Percentiles rank a stretch among this genome's conserved stretches.
Evolutionary conservation across 116 monocot genomes (phyloP).

Genomic region (Papilionanthe hybrid): DNA sequence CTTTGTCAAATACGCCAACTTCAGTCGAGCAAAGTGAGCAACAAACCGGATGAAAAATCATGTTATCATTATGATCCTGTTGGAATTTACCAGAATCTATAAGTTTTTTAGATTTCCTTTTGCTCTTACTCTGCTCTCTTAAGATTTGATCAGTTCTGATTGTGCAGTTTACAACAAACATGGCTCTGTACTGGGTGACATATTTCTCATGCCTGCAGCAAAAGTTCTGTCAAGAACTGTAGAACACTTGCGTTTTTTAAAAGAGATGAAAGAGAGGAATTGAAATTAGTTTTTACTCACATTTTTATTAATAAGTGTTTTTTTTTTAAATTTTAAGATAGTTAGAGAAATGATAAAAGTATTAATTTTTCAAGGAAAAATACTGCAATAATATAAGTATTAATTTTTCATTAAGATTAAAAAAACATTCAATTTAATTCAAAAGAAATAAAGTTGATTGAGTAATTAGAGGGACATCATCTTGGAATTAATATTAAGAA

Average conservation of each 20-base stretch:
- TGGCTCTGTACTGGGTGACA: conserved; percentile 84
- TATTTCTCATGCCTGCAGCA: conserved; percentile 83
- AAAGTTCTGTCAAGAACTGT: neutral
- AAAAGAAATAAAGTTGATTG: too few species aligned
- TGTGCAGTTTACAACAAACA: conserved; percentile 87
- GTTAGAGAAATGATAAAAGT: too few species aligned
- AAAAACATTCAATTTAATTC: too few species aligned
- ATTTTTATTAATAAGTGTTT: too few species aligned
- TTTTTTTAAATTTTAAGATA: too few species aligned
- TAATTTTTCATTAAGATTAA: too few species aligned
- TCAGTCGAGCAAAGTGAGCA: conserved; percentile 81
- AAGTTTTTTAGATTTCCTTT: conserved; percentile 20
- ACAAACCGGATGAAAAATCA: conserved; percentile 55
- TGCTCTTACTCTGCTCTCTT: conserved; percentile 19
- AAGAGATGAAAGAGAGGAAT: neutral
- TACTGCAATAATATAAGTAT: neutral
- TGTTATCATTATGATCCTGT: conserved; percentile 14
- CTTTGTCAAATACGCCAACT: conserved; percentile 72
- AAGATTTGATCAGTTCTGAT: conserved; percentile 54
- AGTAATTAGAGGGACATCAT: too few species aligned
- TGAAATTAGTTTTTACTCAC: neutral
- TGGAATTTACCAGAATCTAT: conserved; percentile 9
- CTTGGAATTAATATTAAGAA: too few species aligned
- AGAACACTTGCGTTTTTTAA: neutral
- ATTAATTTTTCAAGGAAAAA: too few species aligned